Percentiles rank a stretch among this genome's conserved stretches.
phyloP scores from a whole-genome alignment of 352 stramenopile species.

The Peronospora destructor region DNA sequence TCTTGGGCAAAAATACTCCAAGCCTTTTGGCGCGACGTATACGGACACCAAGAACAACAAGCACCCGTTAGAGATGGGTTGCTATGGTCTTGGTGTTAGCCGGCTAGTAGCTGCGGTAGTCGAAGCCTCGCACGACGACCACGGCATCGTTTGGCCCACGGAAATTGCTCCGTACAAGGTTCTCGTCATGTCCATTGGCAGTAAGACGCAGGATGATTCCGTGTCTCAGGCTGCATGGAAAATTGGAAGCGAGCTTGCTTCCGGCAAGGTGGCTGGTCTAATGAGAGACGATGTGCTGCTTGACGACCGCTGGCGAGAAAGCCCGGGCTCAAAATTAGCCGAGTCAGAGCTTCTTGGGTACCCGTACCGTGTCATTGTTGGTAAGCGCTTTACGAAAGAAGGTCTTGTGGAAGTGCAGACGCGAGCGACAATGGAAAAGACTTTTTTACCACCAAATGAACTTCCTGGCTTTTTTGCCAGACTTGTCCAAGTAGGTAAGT shows the following conservation, averaged over 20 bases:
- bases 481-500: constrained; percentile 14
- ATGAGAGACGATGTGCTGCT: constrained; percentile 61
- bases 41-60: constrained; percentile 41
- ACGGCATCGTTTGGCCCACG: constrained; percentile 76
- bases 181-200: constrained; percentile 68
- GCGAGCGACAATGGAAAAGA: constrained; percentile 57
- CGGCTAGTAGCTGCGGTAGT: constrained; percentile 76
- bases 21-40: constrained; percentile 65
- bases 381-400: constrained; percentile 71
- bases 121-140: constrained; percentile 66
- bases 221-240: constrained; percentile 35
- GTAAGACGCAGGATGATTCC: constrained; percentile 44
- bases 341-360: constrained; percentile 84
- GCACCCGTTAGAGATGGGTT: constrained; percentile 81
- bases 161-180: constrained; percentile 80
- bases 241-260: constrained; percentile 52
- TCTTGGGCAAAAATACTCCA: constrained; percentile 86
- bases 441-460: constrained; percentile 41
- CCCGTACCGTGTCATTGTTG: constrained; percentile 79
- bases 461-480: constrained; percentile 36
- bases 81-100: constrained; percentile 82
- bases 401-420: constrained; percentile 71
- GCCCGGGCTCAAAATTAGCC: constrained; percentile 68
- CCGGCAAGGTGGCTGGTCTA: constrained; percentile 23
- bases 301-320: constrained; percentile 79